Evolutionary conservation across 2,329 filamentous ascomycete genomes (phyloP), one percentile per base, ranked within the genome.

Genomic region (Eurotiales sp.): DNA sequence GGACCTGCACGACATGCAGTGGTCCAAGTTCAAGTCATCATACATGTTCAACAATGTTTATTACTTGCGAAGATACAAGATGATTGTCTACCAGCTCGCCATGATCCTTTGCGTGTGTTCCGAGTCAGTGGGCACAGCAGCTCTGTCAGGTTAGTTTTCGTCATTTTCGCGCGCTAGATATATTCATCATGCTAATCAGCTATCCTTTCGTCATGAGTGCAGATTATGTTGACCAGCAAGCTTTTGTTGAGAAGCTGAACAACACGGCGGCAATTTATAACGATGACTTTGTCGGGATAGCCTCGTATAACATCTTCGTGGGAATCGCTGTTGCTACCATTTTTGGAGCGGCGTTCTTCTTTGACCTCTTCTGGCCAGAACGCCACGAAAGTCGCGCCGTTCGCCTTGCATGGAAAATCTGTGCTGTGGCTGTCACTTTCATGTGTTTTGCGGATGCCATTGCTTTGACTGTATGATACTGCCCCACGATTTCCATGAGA

Each of bases 321-420:
- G 80, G 80, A 17, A 70, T 83, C 27, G 78, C 75, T 15, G 75
- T 82, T 8, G 79, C 79, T 12, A 78, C 75, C 41, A 77, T 83
- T 58, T 83, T 83, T 58, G 79, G 79, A 19, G 74, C 75, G 0
- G 80, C 75, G 0, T 83, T 83, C 69, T 82, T 83, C 70, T 82
- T 83, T 64, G 80, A 83, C 59, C 73, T 83, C 3, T 81, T 82
- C 66, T 83, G 78, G 77, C 80, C 80, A 0, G 78, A 79, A 46
- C 72, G 80, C 43, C 62, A 70, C 8, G 80, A 83, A 55, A 74
- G 69, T 3, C 61, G 55, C 17, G 61, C 68, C 17, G 78, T 82
- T 3, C 74, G 75, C 44, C 57, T 74, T n/a, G 75, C 78, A 1
- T 83, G 80, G 80, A 78, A 73, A 58, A 69, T 77, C 10, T 78